Base-by-base conservation (phyloP, 2,329 filamentous ascomycete genomes). In the Pseudogymnoascus sp. region DNA sequence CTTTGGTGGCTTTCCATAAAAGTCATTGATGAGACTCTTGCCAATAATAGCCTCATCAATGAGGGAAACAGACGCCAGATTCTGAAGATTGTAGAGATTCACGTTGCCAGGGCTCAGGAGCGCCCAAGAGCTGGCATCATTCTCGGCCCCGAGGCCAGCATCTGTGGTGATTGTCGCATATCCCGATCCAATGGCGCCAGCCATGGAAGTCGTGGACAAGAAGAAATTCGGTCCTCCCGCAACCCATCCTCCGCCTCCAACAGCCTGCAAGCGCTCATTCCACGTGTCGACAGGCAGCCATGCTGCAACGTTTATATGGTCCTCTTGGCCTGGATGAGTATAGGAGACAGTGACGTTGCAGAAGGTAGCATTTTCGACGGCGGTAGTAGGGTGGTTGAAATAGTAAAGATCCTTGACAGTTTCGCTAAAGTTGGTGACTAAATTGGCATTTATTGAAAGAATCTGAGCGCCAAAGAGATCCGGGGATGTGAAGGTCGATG, bases 11-110 rank as follows among this genome's bases (percentile, higher is more conserved):
- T 65, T 57, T 9, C 70, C 68, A 62, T 74, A 77, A 63, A 69
- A 77, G 16, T 68, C 65, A 20, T 70, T 63, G 5, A 68, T 68
- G 22, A 69, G 65, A 22, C 59, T 63, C 63, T 76, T 76, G 7
- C 70, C 73, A 8, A 77, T 65, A 8, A 69, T 57, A 11, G 69
- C 65, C 43, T 62, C 63, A 22, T 78, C 76, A 4, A 72, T 67
- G 8, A 76, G 37, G n/a, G 73, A 71, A 0, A 71, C 66, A 0
- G 70, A 73, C 0, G 72, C 75, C 20, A 75, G 74, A 58, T 77
- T 74, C 9, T 73, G 67, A 5, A 78, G 57, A 3, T 70, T 37
- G 37, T 62, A 62, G 2, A 58, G 36, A 41, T 68, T 66, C 4
- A 66, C 54, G 22, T 66, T 66, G 8, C 67, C 65, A 8, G 61